Evolutionary conservation across 2,329 filamentous ascomycete species (phyloP), one percentile per base, ranked within the genome.

Genomic region (Aureobasidium mangrovei): DNA sequence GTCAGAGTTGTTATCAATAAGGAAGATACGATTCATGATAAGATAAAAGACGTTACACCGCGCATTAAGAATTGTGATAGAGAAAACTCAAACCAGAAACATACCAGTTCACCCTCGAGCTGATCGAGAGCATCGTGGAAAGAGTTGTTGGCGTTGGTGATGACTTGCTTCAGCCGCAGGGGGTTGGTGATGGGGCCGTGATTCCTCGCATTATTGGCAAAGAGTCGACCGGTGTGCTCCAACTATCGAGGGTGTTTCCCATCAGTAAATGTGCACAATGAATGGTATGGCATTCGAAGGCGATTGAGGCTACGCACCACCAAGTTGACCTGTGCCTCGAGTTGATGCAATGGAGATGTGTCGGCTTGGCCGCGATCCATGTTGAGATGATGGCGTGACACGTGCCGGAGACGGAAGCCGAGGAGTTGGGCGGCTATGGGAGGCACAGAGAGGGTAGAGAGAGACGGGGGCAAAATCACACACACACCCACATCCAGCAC

Each of bases 91-190:
- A 35, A 35, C 6, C 6, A 35, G 10, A 2, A 1, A 59, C 68
- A 27, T 60, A 72, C 69, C 39, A 78, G 62, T 52, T 77, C 70
- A 42, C 68, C 67, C 60, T 77, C 75, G 10, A 79, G 67, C 55
- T 72, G 67, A 63, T 79, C 75, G n/a, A 78, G 70, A n/a, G 72
- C 71, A 44, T 74, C 69, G 60, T 79, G 73, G 57, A 75, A 78
- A 58, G 69, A 65, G 33, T 67, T 65, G 12, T 68, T 64, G 29
- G 72, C 72, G 12, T 61, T 62, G 2, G 74, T 70, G 10, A 78
- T 58, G 10, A 63, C 57, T 31, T 65, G 60, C 54, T 65, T 67
- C 48, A 72, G 66, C 57, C 70, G 62, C n/a, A 59, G 55, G 29
- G 64, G 60, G 51, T 65, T 63, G 3, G 65, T 63, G 3, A 64